These are phyloP conservation scores for Patellifolia procumbens DNA, from an alignment of 179 eudicot species.

Conservation along the genomic window DNA sequence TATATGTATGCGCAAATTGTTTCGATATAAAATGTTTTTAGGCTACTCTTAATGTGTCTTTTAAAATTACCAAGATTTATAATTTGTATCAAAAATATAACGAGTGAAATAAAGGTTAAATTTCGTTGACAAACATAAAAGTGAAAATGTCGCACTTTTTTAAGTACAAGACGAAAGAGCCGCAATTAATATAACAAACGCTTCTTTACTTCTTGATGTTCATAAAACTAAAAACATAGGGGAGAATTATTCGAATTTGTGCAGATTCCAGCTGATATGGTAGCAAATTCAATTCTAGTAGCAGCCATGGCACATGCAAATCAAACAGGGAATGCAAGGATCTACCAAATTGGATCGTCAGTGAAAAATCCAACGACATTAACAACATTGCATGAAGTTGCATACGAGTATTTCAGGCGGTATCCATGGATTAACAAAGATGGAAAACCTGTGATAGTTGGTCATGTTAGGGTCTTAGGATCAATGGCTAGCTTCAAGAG, in stretches of 20 bases:
- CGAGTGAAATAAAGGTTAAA: no score
- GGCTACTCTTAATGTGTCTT: no score
- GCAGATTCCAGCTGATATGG: conserved; percentile 96
- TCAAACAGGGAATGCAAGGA: conserved; percentile 30
- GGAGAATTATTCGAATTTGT: not conserved
- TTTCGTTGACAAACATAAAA: no score
- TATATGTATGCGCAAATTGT: no score
- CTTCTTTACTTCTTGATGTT: no score
- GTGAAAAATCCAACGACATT: conserved; percentile 48
- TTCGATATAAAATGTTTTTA: no score
- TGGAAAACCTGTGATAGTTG: conserved; percentile 68
- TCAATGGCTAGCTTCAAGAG: conserved; percentile 68
- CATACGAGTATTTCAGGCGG: conserved; percentile 49
- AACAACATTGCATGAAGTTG: conserved; percentile 41
- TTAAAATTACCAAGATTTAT: no score
- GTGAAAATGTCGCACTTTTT: no score
- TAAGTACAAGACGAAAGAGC: no score
- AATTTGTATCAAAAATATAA: no score
- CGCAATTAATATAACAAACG: no score
- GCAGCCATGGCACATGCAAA: conserved; percentile 67
- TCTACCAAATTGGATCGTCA: conserved; percentile 82
- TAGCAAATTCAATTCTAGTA: conserved; percentile 74
- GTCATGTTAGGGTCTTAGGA: conserved; percentile 47
- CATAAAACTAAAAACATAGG: no score
- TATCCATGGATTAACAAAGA: conserved; percentile 80